phyloP scores from a whole-genome alignment of 164 flowering plant genomes.

The Piper longum region DNA sequence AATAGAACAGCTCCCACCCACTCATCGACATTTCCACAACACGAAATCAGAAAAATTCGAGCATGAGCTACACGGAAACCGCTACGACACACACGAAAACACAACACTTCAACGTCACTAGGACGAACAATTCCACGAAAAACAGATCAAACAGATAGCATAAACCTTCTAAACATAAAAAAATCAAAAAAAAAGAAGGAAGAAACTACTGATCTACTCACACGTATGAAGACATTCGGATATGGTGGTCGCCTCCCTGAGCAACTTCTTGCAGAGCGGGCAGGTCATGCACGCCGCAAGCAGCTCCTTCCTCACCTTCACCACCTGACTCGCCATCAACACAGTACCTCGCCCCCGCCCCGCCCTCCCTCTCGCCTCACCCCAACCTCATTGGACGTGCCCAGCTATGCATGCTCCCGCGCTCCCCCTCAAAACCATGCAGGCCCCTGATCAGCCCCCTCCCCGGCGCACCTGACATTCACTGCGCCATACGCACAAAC shows the following conservation, averaged over 20 bases:
- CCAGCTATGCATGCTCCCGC: conserved; percentile 27
- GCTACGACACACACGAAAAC: too few relatives aligned
- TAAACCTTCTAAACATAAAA: neutral
- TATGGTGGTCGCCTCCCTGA: conserved; percentile 79
- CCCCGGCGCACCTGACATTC: conserved; percentile 19
- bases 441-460: neutral
- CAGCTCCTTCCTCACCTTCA: conserved; percentile 50
- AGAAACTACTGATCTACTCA: conserved; percentile 16
- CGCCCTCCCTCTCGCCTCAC: conserved; percentile 7
- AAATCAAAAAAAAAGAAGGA: neutral
- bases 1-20: too few relatives aligned
- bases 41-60: too few relatives aligned
- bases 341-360: too few relatives aligned
- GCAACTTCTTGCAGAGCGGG: conserved; percentile 65
- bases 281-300: conserved; percentile 85
- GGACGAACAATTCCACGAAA: neutral
- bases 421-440: neutral
- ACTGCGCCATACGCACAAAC: conserved; percentile 1
- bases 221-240: conserved; percentile 93
- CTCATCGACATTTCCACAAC: too few relatives aligned
- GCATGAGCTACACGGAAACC: too few relatives aligned
- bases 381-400: conserved; percentile 15
- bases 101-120: too few relatives aligned
- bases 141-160: neutral
- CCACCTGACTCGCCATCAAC: conserved; percentile 46